phyloP scores from a whole-genome alignment of 2,329 filamentous ascomycete genomes.

The Aspergillus unguis region DNA sequence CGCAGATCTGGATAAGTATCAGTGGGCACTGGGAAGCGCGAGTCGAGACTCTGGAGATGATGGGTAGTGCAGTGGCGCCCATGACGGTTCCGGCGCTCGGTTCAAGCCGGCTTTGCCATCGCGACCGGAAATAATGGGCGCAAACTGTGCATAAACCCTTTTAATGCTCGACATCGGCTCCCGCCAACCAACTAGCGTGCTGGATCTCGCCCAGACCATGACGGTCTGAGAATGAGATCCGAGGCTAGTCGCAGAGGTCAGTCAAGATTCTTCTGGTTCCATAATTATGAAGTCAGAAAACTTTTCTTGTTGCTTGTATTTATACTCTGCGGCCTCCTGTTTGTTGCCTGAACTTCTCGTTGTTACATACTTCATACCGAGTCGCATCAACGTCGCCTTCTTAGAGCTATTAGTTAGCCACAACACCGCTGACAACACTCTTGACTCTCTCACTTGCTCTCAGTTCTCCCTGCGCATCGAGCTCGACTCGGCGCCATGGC shows the following conservation, averaged over 20 bases:
- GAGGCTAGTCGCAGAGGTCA: background rate
- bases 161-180: constrained; percentile 1
- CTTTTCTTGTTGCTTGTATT: background rate
- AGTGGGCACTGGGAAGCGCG: too few species aligned
- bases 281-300: constrained; percentile 11
- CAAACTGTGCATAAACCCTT: background rate
- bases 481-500: constrained; percentile 23
- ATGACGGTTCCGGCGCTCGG: constrained; percentile 2
- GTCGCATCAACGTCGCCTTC: too few species aligned
- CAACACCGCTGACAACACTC: background rate
- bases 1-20: too few species aligned
- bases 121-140: background rate
- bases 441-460: background rate
- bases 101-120: constrained; percentile 3
- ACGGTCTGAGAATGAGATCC: constrained; percentile 1
- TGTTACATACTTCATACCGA: too few species aligned
- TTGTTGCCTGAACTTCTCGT: too few species aligned
- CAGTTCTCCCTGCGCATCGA: background rate
- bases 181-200: background rate
- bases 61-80: background rate
- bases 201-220: background rate
- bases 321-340: background rate
- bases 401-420: too few species aligned
- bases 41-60: too few species aligned
- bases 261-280: constrained; percentile 9